These are phyloP conservation scores for Boletus eberwhitei DNA, from an alignment of 768 basidiomycete species.

Conservation along the genomic window DNA sequence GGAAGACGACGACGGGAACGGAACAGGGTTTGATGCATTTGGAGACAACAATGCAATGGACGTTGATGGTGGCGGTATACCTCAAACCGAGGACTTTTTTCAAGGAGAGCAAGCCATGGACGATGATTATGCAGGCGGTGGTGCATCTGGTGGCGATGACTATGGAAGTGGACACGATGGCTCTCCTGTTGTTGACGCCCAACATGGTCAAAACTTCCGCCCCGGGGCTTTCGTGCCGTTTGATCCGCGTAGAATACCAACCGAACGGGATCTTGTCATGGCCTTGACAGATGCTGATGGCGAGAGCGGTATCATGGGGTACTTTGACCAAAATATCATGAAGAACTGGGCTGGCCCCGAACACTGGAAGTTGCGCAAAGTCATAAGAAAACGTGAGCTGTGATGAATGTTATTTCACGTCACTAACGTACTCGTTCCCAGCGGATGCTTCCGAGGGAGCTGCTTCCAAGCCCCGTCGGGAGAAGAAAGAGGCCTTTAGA, in stretches of 20 bases:
- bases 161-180: slow-evolving; percentile 38
- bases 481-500: slow-evolving; percentile 76
- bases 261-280: slow-evolving; percentile 78
- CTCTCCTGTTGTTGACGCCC: slow-evolving; percentile 43
- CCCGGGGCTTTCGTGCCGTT: slow-evolving; percentile 68
- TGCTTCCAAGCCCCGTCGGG: slow-evolving; percentile 54
- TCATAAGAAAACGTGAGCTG: slow-evolving; percentile 70
- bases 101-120: slow-evolving; percentile 55
- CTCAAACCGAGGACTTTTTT: slow-evolving; percentile 63
- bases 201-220: slow-evolving; percentile 36
- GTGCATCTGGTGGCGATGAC: slow-evolving; percentile 42
- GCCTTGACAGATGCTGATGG: slow-evolving; percentile 74
- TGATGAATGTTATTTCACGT: not conserved
- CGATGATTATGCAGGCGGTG: slow-evolving; percentile 43
- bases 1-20: slow-evolving; percentile 33
- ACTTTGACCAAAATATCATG: slow-evolving; percentile 81
- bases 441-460: slow-evolving; percentile 51
- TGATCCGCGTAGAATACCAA: slow-evolving; percentile 76
- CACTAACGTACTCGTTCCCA: slow-evolving; percentile 15
- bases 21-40: slow-evolving; percentile 18
- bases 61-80: slow-evolving; percentile 37
- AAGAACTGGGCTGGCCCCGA: slow-evolving; percentile 99
- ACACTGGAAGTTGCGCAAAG: slow-evolving; percentile 92
- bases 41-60: slow-evolving; percentile 34
- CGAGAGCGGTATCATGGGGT: slow-evolving; percentile 65